Percentiles rank a stretch among this genome's conserved stretches.
Conservation (phyloP, 352 stramenopile species). For the Globisporangium paroecandrum region DNA sequence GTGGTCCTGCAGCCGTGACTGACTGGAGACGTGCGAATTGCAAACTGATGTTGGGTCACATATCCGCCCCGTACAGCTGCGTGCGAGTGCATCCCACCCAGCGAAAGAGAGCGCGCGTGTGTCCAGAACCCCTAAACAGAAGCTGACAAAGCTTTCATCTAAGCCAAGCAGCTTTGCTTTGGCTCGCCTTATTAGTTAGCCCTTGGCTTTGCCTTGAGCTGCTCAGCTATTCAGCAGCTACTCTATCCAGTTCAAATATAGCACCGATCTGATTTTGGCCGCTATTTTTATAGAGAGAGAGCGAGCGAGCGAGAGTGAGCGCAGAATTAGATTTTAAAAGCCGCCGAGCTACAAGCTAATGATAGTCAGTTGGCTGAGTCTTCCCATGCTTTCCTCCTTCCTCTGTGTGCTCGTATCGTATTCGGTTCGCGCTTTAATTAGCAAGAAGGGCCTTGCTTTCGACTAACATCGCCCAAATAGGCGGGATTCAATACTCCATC, state of each 20-base stretch:
- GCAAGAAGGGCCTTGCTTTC: neutral
- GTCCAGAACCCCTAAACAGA: slow-evolving; percentile 11
- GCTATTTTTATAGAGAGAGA: slow-evolving; percentile 3
- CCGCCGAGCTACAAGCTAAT: neutral
- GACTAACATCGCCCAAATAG: neutral
- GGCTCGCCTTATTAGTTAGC: neutral
- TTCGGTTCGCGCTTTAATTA: neutral
- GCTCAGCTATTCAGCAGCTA: slow-evolving; percentile 1
- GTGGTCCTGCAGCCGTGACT: slow-evolving; percentile 8
- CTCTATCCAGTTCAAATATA: slow-evolving; percentile 2
- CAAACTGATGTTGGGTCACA: slow-evolving; percentile 51
- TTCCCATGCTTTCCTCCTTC: too few species aligned
- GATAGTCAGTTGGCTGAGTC: neutral
- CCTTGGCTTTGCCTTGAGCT: neutral
- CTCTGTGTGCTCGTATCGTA: neutral
- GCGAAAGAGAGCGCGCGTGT: neutral
- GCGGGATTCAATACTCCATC: neutral
- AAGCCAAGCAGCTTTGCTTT: neutral
- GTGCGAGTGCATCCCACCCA: slow-evolving; percentile 18
- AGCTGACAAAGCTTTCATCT: neutral
- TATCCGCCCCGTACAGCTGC: slow-evolving; percentile 27
- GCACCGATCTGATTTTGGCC: slow-evolving; percentile 3
- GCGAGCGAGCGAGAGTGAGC: neutral
- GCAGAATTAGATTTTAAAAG: neutral
- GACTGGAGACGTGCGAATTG: slow-evolving; percentile 34